Evolutionary conservation across 1,139 yeast species (phyloP).

Genomic region (Casaregolazyma lundiana): DNA sequence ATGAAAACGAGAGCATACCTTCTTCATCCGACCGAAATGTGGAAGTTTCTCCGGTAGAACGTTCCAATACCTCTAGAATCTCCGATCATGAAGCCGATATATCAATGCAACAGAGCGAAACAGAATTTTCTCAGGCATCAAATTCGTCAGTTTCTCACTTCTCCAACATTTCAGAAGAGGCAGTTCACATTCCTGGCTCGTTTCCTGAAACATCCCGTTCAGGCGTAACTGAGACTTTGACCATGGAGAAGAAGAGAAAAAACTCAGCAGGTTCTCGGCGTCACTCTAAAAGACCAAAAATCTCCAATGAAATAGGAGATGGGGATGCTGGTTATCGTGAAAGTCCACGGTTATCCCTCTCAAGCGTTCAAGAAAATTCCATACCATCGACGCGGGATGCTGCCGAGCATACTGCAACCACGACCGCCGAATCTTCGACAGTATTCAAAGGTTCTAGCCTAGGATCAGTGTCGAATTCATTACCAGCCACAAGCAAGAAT

Average conservation of each 20-base stretch:
- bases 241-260: not conserved
- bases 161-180: constrained; percentile 2
- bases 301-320: not conserved
- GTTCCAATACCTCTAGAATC: not conserved
- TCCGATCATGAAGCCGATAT: not conserved
- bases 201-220: constrained; percentile 8
- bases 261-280: not conserved
- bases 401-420: no score
- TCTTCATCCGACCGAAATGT: not conserved
- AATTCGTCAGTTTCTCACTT: not conserved
- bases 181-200: constrained; percentile 13
- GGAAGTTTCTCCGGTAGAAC: not conserved
- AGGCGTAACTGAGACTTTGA: constrained; percentile 4
- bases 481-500: no score
- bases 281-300: not conserved
- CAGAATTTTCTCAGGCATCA: no score
- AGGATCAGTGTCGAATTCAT: not conserved
- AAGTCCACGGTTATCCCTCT: no score
- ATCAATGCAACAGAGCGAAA: not conserved
- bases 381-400: no score
- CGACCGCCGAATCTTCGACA: not conserved
- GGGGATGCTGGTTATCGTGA: no score
- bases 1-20: constrained; percentile 10
- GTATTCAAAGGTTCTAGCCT: not conserved
- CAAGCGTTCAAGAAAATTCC: no score